Percentiles rank a stretch among this genome's conserved stretches.
phyloP scores from a whole-genome alignment of 306 rosid species.

The Castanopsis chinensis region DNA sequence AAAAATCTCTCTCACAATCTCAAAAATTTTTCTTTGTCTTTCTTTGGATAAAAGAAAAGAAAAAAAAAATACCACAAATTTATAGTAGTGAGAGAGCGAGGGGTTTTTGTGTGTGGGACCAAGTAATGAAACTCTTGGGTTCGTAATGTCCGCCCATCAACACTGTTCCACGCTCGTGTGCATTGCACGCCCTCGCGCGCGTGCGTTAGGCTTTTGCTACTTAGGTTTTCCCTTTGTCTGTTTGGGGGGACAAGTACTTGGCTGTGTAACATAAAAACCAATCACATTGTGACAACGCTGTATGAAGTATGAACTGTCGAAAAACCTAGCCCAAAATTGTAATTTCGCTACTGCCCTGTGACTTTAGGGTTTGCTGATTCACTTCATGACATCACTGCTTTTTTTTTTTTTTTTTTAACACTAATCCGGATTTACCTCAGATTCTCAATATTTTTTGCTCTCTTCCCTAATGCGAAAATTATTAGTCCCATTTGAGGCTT shows the following conservation, averaged over 20 bases:
- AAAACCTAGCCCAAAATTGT: no score
- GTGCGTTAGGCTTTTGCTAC: background rate
- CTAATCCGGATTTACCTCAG: slow-evolving; percentile 6
- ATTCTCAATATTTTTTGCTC: background rate
- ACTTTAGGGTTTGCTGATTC: background rate
- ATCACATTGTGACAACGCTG: background rate
- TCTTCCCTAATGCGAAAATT: background rate
- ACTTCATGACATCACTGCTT: slow-evolving; percentile 5
- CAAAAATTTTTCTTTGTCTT: slow-evolving; percentile 5
- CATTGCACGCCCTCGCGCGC: slow-evolving; percentile 7
- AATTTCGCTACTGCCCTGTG: background rate
- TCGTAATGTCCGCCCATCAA: slow-evolving; percentile 36
- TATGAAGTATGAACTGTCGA: no score
- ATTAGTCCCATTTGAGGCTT: background rate
- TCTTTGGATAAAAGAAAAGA: background rate
- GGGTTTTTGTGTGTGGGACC: slow-evolving; percentile 26
- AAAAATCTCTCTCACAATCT: slow-evolving; percentile 1
- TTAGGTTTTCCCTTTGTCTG: background rate
- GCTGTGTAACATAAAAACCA: background rate
- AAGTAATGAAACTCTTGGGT: slow-evolving; percentile 20
- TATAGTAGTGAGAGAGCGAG: background rate
- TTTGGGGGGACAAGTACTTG: rapidly evolving
- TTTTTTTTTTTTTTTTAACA: background rate
- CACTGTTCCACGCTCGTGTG: slow-evolving; percentile 16
- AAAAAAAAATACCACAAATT: background rate